These are phyloP conservation scores for Apiospora marii DNA, from an alignment of 2,329 filamentous ascomycete genomes.

Conservation along the genomic window DNA sequence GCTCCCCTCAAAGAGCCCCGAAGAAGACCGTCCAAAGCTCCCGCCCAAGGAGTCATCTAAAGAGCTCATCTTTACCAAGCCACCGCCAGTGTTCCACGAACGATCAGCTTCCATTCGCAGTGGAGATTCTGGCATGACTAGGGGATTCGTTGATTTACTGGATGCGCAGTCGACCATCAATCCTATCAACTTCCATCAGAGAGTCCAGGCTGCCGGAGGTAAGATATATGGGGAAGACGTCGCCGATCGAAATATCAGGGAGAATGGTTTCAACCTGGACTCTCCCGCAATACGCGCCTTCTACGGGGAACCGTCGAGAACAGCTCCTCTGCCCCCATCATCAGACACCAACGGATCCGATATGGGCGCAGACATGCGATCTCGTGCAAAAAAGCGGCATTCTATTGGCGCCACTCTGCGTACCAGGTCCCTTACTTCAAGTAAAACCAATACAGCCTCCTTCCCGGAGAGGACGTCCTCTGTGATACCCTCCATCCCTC, in stretches of 20 bases:
- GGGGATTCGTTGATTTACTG: slow-evolving; percentile 59
- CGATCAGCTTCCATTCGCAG: slow-evolving; percentile 46
- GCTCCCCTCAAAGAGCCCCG: slow-evolving; percentile 21
- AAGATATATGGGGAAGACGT: slow-evolving; percentile 71
- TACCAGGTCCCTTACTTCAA: slow-evolving; percentile 31
- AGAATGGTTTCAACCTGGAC: slow-evolving; percentile 45
- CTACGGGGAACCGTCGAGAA: slow-evolving; percentile 37
- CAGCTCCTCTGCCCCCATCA: neutral
- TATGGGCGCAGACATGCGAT: neutral
- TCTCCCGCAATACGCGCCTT: slow-evolving; percentile 46
- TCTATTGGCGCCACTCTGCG: slow-evolving; percentile 36
- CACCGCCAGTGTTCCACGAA: slow-evolving; percentile 37
- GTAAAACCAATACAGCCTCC: slow-evolving; percentile 24
- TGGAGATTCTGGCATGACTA: slow-evolving; percentile 35
- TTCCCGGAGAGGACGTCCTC: slow-evolving; percentile 34
- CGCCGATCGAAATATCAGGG: slow-evolving; percentile 64
- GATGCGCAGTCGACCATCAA: slow-evolving; percentile 64
- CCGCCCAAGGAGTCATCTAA: slow-evolving; percentile 35
- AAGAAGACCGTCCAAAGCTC: slow-evolving; percentile 27
- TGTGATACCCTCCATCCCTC: slow-evolving; percentile 28
- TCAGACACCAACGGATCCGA: neutral
- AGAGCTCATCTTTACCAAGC: slow-evolving; percentile 32
- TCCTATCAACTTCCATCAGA: slow-evolving; percentile 55
- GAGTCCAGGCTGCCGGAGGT: slow-evolving; percentile 58
- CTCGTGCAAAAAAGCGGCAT: slow-evolving; percentile 32